These are phyloP conservation scores for Neopestalotiopsis sp. DNA, from an alignment of 2,329 filamentous ascomycete species.

Conservation along the genomic window DNA sequence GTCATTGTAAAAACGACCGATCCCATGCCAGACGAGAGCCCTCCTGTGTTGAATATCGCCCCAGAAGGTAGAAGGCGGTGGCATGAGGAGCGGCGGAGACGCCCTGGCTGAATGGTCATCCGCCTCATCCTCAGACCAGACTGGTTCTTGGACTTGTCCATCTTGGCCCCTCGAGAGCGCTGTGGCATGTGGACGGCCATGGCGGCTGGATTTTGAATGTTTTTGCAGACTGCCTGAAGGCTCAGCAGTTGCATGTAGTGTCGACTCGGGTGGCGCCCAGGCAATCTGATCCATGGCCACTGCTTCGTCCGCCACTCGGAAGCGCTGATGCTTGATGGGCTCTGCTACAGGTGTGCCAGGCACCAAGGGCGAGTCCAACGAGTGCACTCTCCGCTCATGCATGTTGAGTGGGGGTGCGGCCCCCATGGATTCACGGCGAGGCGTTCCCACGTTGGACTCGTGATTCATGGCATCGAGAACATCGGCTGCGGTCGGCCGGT, in stretches of 20 bases:
- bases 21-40: slow-evolving; percentile 43
- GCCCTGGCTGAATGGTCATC: slow-evolving; percentile 24
- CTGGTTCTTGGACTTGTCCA: slow-evolving; percentile 35
- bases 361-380: slow-evolving; percentile 58
- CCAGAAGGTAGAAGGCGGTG: slow-evolving; percentile 49
- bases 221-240: slow-evolving; percentile 39
- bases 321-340: slow-evolving; percentile 31
- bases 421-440: slow-evolving; percentile 40
- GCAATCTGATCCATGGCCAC: slow-evolving; percentile 14
- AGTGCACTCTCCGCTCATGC: slow-evolving; percentile 56
- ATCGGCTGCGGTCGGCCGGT: slow-evolving; percentile 84
- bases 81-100: slow-evolving; percentile 52
- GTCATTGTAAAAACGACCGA: slow-evolving; percentile 34
- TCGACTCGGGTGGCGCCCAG: slow-evolving; percentile 32
- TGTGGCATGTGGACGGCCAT: slow-evolving; percentile 42
- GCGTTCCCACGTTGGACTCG: slow-evolving; percentile 58
- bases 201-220: slow-evolving; percentile 35
- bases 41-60: slow-evolving; percentile 40
- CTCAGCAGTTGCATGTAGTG: slow-evolving; percentile 30
- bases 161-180: slow-evolving; percentile 49
- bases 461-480: slow-evolving; percentile 80
- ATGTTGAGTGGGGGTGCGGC: slow-evolving; percentile 46
- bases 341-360: slow-evolving; percentile 56
- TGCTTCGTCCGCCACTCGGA: slow-evolving; percentile 25
- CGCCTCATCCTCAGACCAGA: slow-evolving; percentile 29